Evolutionary conservation across 2,329 filamentous ascomycete genomes (phyloP).

Genomic region (Dendryphion nanum): DNA sequence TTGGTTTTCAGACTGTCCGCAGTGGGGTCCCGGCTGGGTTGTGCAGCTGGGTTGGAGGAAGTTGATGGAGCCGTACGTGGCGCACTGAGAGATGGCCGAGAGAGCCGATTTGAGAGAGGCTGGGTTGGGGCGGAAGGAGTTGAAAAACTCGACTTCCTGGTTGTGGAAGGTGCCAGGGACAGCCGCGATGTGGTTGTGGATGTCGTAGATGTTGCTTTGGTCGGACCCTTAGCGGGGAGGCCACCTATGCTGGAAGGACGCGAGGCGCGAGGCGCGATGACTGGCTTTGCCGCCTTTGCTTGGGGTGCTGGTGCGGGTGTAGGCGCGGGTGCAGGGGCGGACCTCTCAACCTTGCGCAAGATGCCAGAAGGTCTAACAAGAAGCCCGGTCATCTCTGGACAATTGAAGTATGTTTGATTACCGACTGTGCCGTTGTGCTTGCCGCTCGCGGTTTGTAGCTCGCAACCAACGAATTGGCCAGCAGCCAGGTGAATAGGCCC

Average conservation of each 20-base stretch:
- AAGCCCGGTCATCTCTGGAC: conserved; percentile 69
- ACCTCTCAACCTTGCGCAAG: conserved; percentile 48
- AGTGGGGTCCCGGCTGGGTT: conserved; percentile 19
- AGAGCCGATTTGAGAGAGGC: neutral
- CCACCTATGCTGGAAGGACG: neutral
- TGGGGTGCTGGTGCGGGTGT: neutral
- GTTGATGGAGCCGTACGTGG: conserved; percentile 9
- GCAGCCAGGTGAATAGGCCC: conserved; percentile 76
- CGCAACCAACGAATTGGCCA: conserved; percentile 87
- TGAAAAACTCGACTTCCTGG: conserved; percentile 17
- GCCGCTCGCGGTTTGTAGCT: conserved; percentile 75
- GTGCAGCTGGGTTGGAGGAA: conserved; percentile 11
- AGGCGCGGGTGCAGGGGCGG: conserved; percentile 37
- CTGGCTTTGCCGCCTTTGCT: neutral
- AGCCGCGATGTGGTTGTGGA: neutral
- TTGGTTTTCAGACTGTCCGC: conserved; percentile 89
- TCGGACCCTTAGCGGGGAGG: neutral
- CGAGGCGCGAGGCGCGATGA: neutral
- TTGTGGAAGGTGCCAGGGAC: neutral
- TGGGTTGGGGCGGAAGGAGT: conserved; percentile 6
- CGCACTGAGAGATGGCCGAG: conserved; percentile 1
- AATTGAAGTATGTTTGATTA: conserved; percentile 85
- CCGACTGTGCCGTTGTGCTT: conserved; percentile 94
- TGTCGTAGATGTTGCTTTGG: neutral
- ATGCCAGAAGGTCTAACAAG: conserved; percentile 77